phyloP scores from a whole-genome alignment of 129 eudicot species.

The Mikania micrantha region DNA sequence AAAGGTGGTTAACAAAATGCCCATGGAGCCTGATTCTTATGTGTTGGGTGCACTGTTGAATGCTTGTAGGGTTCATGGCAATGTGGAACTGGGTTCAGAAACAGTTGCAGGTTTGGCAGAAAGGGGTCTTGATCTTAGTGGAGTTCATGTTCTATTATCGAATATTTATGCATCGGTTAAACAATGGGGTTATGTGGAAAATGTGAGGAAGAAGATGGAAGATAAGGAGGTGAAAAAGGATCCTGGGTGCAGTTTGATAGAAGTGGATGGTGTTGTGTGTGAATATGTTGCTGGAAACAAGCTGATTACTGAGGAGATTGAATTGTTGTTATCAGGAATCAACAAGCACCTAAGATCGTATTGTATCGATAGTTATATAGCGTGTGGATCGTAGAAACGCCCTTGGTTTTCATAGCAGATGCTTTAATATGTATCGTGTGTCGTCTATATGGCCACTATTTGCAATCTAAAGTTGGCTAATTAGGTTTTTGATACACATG shows the following conservation, averaged over 20 bases:
- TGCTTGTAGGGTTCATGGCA: constrained; percentile 60
- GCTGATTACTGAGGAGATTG: constrained; percentile 22
- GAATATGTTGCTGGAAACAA: constrained; percentile 59
- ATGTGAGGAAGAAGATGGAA: constrained; percentile 51
- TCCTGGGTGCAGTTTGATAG: constrained; percentile 65
- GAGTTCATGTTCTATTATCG: constrained; percentile 62
- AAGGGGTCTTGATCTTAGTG: constrained; percentile 39
- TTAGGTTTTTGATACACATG: no score
- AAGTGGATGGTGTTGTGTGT: constrained; percentile 38
- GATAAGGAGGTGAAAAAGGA: constrained; percentile 48
- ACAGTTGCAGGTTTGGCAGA: constrained; percentile 35
- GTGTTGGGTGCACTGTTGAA: constrained; percentile 63
- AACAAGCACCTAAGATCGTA: constrained; percentile 43
- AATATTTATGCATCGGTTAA: constrained; percentile 59
- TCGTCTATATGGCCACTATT: no score
- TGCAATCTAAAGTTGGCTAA: no score
- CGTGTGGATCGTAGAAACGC: not conserved
- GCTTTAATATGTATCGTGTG: no score
- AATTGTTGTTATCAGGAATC: constrained; percentile 15
- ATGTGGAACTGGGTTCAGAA: constrained; percentile 41
- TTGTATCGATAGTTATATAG: constrained; percentile 16
- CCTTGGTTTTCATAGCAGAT: not conserved
- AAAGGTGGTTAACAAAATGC: constrained; percentile 42
- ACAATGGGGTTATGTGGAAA: constrained; percentile 64
- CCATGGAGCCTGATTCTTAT: constrained; percentile 57